phyloP scores from a whole-genome alignment of 2,329 filamentous ascomycete species.

The Microdochium bolleyi region DNA sequence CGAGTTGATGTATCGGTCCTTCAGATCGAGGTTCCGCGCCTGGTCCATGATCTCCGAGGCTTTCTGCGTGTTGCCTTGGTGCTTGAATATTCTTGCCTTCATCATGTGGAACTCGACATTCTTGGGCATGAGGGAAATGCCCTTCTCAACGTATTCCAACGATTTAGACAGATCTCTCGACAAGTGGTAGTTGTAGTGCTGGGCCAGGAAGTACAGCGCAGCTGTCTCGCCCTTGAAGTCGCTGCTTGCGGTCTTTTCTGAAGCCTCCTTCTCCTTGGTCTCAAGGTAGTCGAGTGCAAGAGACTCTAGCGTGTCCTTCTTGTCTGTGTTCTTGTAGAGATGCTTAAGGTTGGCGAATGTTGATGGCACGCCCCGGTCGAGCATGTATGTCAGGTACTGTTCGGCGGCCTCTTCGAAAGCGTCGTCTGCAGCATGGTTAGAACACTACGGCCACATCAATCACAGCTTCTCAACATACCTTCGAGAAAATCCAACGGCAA shows the following conservation, averaged over 20 bases:
- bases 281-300: constrained; percentile 73
- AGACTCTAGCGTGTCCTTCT: constrained; percentile 68
- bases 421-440: constrained; percentile 44
- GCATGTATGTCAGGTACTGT: constrained; percentile 72
- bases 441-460: not conserved
- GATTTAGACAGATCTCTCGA: constrained; percentile 82
- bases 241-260: constrained; percentile 26
- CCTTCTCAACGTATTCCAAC: constrained; percentile 72
- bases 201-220: constrained; percentile 85
- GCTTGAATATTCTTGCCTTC: constrained; percentile 90
- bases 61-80: constrained; percentile 69
- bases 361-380: constrained; percentile 88
- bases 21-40: constrained; percentile 76
- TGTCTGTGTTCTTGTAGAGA: constrained; percentile 70
- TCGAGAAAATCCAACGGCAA: constrained; percentile 84
- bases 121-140: constrained; percentile 69
- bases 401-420: constrained; percentile 73
- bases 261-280: constrained; percentile 41
- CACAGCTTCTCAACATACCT: constrained; percentile 36
- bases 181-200: constrained; percentile 90
- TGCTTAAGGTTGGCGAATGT: constrained; percentile 96
- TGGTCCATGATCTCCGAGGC: constrained; percentile 84
- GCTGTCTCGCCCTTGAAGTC: constrained; percentile 61
- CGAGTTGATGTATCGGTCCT: constrained; percentile 96
- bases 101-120: constrained; percentile 93